These are phyloP conservation scores for Cucumis melo DNA, from an alignment of 306 rosid species.

Conservation along the genomic window DNA sequence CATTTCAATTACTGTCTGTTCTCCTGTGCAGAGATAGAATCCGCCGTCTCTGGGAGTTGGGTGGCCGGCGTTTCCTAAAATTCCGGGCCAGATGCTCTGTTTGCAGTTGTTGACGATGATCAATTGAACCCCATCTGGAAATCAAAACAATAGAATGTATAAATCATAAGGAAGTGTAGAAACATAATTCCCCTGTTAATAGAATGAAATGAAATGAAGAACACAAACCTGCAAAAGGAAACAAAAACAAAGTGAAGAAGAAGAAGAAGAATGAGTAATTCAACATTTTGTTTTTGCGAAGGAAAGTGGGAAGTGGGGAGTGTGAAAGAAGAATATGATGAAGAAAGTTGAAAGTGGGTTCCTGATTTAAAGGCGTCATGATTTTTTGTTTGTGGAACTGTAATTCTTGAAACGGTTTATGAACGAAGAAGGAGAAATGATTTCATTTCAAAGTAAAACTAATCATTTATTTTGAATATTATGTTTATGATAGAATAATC, in stretches of 20 bases:
- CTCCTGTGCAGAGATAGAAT: conserved; percentile 41
- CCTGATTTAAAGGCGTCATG: background rate
- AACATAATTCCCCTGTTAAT: background rate
- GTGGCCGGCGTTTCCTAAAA: conserved; percentile 43
- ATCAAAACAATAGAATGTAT: background rate
- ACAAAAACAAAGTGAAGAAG: background rate
- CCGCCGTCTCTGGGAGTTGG: conserved; percentile 43
- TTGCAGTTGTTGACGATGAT: conserved; percentile 57
- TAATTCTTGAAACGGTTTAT: background rate
- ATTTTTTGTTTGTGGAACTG: background rate
- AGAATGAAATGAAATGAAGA: background rate
- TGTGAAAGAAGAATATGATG: background rate
- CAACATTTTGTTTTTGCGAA: background rate
- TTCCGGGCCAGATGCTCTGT: conserved; percentile 62
- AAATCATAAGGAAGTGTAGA: background rate
- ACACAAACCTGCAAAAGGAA: background rate
- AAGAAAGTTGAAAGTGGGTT: background rate
- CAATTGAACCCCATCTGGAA: conserved; percentile 42
- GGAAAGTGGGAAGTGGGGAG: background rate
- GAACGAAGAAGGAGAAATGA: too few relatives aligned
- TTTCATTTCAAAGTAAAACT: too few relatives aligned
- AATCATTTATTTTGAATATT: too few relatives aligned
- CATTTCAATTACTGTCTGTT: conserved; percentile 25
- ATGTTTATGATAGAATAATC: too few relatives aligned
- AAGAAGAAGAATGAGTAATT: background rate